phyloP scores from a whole-genome alignment of 768 basidiomycete species.

The Tulasnella sp. region DNA sequence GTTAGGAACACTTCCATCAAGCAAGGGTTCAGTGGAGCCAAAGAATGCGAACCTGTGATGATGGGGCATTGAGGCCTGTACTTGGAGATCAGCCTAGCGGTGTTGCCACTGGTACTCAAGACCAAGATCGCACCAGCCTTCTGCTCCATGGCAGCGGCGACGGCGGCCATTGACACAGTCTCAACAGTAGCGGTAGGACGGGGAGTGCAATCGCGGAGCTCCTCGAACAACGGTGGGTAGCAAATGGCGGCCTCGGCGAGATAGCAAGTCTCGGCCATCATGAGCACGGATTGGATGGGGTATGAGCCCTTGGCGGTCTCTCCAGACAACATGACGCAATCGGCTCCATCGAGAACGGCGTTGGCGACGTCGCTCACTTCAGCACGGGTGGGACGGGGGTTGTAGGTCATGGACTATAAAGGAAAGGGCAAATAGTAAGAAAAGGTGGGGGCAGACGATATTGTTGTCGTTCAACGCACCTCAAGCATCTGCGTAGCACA shows the following conservation, averaged over 20 bases:
- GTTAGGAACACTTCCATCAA: constrained; percentile 6
- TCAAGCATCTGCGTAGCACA: constrained; percentile 99
- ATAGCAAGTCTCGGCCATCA: constrained; percentile 99
- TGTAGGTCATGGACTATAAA: constrained; percentile 93
- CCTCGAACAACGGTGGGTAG: constrained; percentile 89
- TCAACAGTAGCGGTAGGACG: constrained; percentile 90
- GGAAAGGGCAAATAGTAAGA: not conserved
- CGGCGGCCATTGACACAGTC: constrained; percentile 92
- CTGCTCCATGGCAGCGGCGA: constrained; percentile 91
- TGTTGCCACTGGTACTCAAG: constrained; percentile 92
- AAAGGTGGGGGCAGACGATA: too few relatives aligned
- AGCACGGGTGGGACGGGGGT: constrained; percentile 96
- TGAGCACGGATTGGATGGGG: constrained; percentile 91
- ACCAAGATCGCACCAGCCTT: constrained; percentile 91
- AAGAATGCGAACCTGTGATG: constrained; percentile 59
- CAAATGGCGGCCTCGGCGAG: constrained; percentile 93
- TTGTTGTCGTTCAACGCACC: too few relatives aligned
- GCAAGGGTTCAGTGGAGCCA: not conserved
- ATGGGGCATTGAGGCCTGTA: constrained; percentile 91
- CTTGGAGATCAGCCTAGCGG: constrained; percentile 91
- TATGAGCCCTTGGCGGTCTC: constrained; percentile 98
- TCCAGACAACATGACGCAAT: constrained; percentile 99
- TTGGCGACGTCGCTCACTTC: constrained; percentile 99
- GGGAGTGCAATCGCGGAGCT: constrained; percentile 63
- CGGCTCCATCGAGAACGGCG: constrained; percentile 95